phyloP scores from a whole-genome alignment of 2,329 filamentous ascomycete genomes.

The Mollisia scopiformis region DNA sequence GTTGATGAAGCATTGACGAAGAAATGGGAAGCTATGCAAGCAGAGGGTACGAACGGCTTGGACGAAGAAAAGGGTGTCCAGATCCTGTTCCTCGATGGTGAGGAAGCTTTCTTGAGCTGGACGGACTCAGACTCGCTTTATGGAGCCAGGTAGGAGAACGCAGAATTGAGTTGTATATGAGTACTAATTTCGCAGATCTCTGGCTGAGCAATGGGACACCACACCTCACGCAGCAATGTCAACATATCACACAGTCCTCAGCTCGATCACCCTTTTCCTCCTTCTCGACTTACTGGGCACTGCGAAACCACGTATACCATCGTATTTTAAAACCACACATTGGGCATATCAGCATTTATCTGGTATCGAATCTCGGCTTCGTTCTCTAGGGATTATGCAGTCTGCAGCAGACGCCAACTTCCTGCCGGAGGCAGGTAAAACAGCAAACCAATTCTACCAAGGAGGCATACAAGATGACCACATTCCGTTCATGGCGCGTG shows the following conservation, averaged over 20 bases:
- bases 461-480: slow-evolving; percentile 82
- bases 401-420: slow-evolving; percentile 62
- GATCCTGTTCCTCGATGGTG: slow-evolving; percentile 87
- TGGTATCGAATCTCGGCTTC: slow-evolving; percentile 72
- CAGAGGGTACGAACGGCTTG: slow-evolving; percentile 57
- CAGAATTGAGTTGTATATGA: not conserved
- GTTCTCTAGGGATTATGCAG: slow-evolving; percentile 67
- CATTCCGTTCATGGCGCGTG: slow-evolving; percentile 83
- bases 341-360: slow-evolving; percentile 88
- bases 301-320: slow-evolving; percentile 70
- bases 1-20: slow-evolving; percentile 78
- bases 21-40: slow-evolving; percentile 79
- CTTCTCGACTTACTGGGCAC: slow-evolving; percentile 88
- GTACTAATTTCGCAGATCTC: slow-evolving; percentile 50
- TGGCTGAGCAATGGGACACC: slow-evolving; percentile 82
- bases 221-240: slow-evolving; percentile 70
- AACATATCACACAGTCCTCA: slow-evolving; percentile 73
- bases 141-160: slow-evolving; percentile 69
- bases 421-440: slow-evolving; percentile 65
- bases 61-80: slow-evolving; percentile 84
- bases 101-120: slow-evolving; percentile 89
- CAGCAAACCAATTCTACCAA: slow-evolving; percentile 47
- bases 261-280: slow-evolving; percentile 84
- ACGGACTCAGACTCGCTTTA: slow-evolving; percentile 83
- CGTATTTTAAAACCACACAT: slow-evolving; percentile 87